A percentile compares a stretch with the other conserved stretches of the same genome.
Conservation (phyloP, 2,329 filamentous ascomycete species). For the Cladophialophora carrionii region DNA sequence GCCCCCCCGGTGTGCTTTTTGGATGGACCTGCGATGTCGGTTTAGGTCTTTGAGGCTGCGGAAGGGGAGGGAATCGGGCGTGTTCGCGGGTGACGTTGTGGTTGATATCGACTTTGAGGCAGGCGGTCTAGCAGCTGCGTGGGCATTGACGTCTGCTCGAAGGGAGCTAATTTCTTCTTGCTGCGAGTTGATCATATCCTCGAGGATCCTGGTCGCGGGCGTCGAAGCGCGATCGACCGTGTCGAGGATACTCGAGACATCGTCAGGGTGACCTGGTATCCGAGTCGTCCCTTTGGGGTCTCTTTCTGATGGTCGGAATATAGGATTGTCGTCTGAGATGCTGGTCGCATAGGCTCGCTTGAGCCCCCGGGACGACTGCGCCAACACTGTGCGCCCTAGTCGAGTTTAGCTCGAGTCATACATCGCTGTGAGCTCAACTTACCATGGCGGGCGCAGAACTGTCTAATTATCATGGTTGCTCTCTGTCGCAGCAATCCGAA, state of each 20-base stretch:
- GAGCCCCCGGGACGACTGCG: constrained; percentile 27
- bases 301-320: constrained; percentile 30
- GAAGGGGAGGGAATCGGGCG: constrained; percentile 16
- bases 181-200: constrained; percentile 24
- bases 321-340: constrained; percentile 29
- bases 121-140: constrained; percentile 24
- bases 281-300: constrained; percentile 24
- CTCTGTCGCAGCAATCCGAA: constrained; percentile 1
- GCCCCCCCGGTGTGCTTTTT: constrained; percentile 18
- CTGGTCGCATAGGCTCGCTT: constrained; percentile 29
- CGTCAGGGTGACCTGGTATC: constrained; percentile 35
- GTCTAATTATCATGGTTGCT: constrained; percentile 37
- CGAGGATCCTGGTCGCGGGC: constrained; percentile 17
- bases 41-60: constrained; percentile 24
- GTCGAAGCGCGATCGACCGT: constrained; percentile 27
- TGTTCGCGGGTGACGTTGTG: neutral
- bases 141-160: constrained; percentile 32
- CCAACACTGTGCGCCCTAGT: constrained; percentile 36
- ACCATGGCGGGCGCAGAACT: constrained; percentile 38
- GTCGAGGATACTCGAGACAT: constrained; percentile 36
- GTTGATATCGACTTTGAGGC: neutral
- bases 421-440: constrained; percentile 2
- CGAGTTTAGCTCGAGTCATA: constrained; percentile 9
- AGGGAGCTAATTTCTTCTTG: constrained; percentile 27
- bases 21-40: constrained; percentile 17